Evolutionary conservation across 371 early-diverging fungal genomes (phyloP), one percentile per base, ranked within the genome.

Genomic region (Apophysomyces variabilis): DNA sequence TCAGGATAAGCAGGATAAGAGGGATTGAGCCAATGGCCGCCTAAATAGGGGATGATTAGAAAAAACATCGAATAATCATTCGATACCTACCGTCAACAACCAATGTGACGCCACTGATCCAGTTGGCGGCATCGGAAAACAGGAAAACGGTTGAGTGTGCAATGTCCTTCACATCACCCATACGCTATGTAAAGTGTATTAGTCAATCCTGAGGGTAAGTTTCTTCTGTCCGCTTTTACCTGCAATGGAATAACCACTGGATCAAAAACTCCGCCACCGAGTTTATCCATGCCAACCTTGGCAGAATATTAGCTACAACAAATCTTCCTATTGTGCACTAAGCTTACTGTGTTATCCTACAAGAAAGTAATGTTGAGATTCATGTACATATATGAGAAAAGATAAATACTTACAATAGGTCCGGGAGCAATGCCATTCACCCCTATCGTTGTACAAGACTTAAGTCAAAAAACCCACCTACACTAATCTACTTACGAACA

Each of bases 61-160:
- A 7, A 18, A 32, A 57, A 62, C 60, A 59, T 21, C 54, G 14
- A 38, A 14, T 7, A 7, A 21, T 18, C 12, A 4, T n/a, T n/a
- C 21, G 13, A 12, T 26, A 58, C 36, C 65, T 78, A 78, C 93
- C 93, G 69, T 93, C 93, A 18, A 93, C 92, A 21, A 92, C 87
- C 60, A 92, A 60, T 8, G 86, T 84, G 21, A 69, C 67, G 47
- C 87, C 89, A 7, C 87, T 85, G 47, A 90, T 86, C 58, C 71
- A 89, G 13, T 73, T 70, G 32, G 85, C 92, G 32, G 82, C 89
- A 38, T 86, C 87, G 1, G 90, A 89, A 50, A 85, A 85, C 56
- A 93, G 74, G 71, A 87, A 93, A 35, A 93, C 71, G 6, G 92
- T 87, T 1, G 91, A 81, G 37, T 89, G 85, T 65, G 87, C 92